Percentiles rank a stretch among this genome's conserved stretches.
These are phyloP conservation scores for Sclerotinia nivalis DNA, from an alignment of 2,329 filamentous ascomycete genomes.

Conservation along the genomic window DNA sequence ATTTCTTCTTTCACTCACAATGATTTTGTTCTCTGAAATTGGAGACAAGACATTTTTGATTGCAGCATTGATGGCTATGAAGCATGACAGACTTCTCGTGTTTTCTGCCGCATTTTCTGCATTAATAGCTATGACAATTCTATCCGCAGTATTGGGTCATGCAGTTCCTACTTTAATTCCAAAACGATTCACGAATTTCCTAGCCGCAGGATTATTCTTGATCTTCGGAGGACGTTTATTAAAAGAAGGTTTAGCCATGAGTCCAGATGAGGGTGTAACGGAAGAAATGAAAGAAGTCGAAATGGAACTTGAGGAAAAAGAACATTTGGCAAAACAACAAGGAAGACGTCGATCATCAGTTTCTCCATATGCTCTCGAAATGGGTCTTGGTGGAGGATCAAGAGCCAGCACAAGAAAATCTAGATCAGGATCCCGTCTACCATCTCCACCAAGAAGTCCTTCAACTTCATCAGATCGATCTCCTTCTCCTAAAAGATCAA, in stretches of 20 bases:
- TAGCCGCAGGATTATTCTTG: conserved; percentile 83
- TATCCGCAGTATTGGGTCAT: conserved; percentile 90
- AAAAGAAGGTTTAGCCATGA: conserved; percentile 85
- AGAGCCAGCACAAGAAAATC: conserved; percentile 64
- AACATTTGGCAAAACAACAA: conserved; percentile 70
- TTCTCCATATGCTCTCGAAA: conserved; percentile 76
- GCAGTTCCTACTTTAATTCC: conserved; percentile 87
- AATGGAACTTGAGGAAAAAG: conserved; percentile 88
- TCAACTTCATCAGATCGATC: conserved; percentile 70
- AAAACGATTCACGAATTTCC: conserved; percentile 84
- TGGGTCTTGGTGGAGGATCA: conserved; percentile 61
- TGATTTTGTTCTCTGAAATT: conserved; percentile 96
- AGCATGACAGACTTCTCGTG: conserved; percentile 88
- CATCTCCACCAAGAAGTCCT: conserved; percentile 77
- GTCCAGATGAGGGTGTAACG: conserved; percentile 83
- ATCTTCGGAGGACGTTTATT: conserved; percentile 85
- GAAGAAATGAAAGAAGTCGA: conserved; percentile 99
- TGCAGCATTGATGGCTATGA: conserved; percentile 98
- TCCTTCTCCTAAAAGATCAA: conserved; percentile 43
- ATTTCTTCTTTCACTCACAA: conserved; percentile 86
- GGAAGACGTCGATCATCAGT: conserved; percentile 66
- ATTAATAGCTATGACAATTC: conserved; percentile 88
- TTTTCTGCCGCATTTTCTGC: conserved; percentile 95
- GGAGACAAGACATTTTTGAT: conserved; percentile 99
- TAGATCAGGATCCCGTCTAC: conserved; percentile 72